These are phyloP conservation scores for Colletotrichum destructivum DNA, from an alignment of 2,329 filamentous ascomycete genomes.

Conservation along the genomic window DNA sequence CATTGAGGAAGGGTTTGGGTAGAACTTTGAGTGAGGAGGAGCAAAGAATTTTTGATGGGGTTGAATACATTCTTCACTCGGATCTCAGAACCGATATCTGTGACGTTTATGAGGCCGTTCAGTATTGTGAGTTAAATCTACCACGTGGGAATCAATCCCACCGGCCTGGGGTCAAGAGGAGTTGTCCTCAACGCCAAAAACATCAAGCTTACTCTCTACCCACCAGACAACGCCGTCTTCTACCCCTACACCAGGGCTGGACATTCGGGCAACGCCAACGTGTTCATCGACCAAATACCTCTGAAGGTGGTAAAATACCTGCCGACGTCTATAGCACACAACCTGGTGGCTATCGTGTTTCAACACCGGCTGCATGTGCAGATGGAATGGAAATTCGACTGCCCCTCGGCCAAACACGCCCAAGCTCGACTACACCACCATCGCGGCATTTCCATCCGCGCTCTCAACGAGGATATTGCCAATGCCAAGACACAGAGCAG, in stretches of 20 bases:
- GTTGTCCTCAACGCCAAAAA: too few relatives aligned
- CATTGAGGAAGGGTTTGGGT: not conserved
- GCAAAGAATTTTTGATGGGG: not conserved
- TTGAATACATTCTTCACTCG: conserved; percentile 22
- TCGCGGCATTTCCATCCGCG: conserved; percentile 38
- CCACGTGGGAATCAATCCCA: not conserved
- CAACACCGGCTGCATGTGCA: conserved; percentile 36
- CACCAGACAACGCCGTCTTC: conserved; percentile 42
- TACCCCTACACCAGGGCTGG: conserved; percentile 44
- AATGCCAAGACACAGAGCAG: conserved; percentile 31
- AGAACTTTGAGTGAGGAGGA: not conserved
- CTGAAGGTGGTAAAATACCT: conserved; percentile 35
- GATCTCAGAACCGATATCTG: conserved; percentile 36
- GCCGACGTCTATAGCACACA: conserved; percentile 31
- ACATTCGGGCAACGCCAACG: conserved; percentile 41
- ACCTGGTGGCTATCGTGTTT: conserved; percentile 33
- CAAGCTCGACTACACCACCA: conserved; percentile 38
- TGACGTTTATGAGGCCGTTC: conserved; percentile 37
- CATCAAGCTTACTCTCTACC: not conserved
- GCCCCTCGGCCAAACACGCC: conserved; percentile 27
- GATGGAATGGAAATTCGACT: conserved; percentile 33
- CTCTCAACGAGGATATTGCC: conserved; percentile 39
- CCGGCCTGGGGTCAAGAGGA: too few relatives aligned
- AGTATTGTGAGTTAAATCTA: conserved; percentile 38
- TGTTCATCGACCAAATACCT: conserved; percentile 48